phyloP scores from a whole-genome alignment of 345 rosid genomes.

The Pelargonium nanum region DNA sequence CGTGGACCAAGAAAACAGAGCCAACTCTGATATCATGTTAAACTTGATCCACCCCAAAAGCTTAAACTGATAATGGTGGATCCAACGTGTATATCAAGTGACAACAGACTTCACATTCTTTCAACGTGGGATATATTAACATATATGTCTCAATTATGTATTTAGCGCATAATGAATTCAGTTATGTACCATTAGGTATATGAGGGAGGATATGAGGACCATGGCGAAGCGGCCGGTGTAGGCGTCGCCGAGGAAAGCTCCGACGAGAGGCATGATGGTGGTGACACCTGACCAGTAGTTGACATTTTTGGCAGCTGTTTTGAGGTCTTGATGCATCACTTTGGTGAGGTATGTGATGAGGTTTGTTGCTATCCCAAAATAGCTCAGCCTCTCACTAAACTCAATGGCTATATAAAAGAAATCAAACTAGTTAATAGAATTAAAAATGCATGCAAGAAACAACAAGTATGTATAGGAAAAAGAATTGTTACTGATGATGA shows the following conservation, averaged over 20 bases:
- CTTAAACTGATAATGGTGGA: too few species aligned
- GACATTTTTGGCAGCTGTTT: conserved; percentile 34
- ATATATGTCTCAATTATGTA: not conserved
- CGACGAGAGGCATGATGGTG: conserved; percentile 35
- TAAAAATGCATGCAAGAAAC: not conserved
- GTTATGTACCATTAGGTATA: conserved; percentile 29
- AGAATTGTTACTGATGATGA: conserved; percentile 43
- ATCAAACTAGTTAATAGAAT: not conserved
- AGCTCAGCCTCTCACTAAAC: conserved; percentile 39
- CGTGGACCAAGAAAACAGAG: too few species aligned
- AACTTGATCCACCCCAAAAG: too few species aligned
- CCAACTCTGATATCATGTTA: too few species aligned
- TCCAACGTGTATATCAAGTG: too few species aligned
- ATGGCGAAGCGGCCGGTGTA: conserved; percentile 33
- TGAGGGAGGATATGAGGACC: conserved; percentile 28
- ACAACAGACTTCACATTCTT: too few species aligned
- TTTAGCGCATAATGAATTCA: not conserved
- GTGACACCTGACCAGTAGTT: conserved; percentile 50
- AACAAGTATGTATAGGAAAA: not conserved
- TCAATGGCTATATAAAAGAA: conserved; percentile 27
- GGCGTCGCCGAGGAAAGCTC: conserved; percentile 40
- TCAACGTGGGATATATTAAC: not conserved
- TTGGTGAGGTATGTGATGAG: conserved; percentile 33
- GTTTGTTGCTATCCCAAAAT: conserved; percentile 30
- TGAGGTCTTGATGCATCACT: conserved; percentile 33